Percentiles rank a stretch among this genome's conserved stretches.
Conservation (phyloP, 2,329 filamentous ascomycete genomes). For the Sporothrix brunneoviolacea region DNA sequence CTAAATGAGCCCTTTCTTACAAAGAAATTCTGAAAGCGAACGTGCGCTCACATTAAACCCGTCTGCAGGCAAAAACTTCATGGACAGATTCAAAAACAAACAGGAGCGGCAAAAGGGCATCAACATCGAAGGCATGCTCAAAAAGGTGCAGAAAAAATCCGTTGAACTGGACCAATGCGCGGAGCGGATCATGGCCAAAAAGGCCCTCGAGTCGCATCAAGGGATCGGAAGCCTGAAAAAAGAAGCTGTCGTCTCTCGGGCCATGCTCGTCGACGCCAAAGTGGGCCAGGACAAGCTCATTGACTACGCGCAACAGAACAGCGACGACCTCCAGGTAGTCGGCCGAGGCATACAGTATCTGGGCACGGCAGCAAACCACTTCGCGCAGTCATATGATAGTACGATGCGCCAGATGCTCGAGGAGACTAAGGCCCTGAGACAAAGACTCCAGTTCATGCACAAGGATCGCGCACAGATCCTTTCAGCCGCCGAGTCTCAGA, state of each 20-base stretch:
- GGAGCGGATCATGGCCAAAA: slow-evolving; percentile 2
- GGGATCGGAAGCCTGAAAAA: background rate
- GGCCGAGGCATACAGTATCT: background rate
- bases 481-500: background rate
- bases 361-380: background rate
- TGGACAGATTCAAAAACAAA: slow-evolving; percentile 6
- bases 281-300: background rate
- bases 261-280: background rate
- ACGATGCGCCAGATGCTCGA: background rate
- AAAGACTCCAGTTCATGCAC: background rate
- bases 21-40: no score
- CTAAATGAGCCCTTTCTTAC: no score
- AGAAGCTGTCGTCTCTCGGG: background rate
- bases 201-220: background rate
- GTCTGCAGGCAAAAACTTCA: slow-evolving; percentile 1
- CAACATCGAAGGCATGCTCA: slow-evolving; percentile 7
- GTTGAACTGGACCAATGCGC: slow-evolving; percentile 10
- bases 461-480: background rate
- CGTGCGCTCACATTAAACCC: background rate
- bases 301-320: background rate
- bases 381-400: background rate
- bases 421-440: background rate
- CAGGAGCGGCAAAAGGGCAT: slow-evolving; percentile 6
- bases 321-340: background rate
- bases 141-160: slow-evolving; percentile 8